Base-by-base conservation (phyloP, 352 stramenopile genomes). In the Globisporangium mamillatum region DNA sequence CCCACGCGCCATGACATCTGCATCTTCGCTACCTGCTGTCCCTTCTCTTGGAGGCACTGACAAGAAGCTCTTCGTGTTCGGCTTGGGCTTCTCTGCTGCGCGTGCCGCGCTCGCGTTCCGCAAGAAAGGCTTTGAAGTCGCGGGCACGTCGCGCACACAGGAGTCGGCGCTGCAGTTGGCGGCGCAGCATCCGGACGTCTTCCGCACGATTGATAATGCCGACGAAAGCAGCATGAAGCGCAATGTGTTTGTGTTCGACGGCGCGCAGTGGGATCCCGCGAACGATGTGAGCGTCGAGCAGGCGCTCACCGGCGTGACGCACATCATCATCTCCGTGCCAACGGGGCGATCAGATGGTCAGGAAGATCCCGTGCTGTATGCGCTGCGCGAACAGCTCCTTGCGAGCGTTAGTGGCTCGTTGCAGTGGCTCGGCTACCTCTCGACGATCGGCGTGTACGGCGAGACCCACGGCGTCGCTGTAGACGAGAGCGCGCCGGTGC, bases 361-460 rank as follows among this genome's bases (percentile, higher is more conserved):
- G 41, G 79, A 82, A 25, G 91, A 97, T 70, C 85, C 87, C 0
- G 90, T 97, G 55, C 70, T 97, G 0, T 75, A 77, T 36, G 76
- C 71, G 29, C 53, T 94, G 4, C 64, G 76, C 22, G 67, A 80
- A 7, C 48, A 67, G 6, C 70, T 95, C 8, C 18, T 93, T 32
- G 64, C 60, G 29, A 73, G 63, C 5, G 77, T 82, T 7, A 68
- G 76, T 36, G 58, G 71, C 46, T 88, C 77, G 60, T 69, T 96
- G n/a, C 66, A 80, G 29, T 98, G 92, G 92, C 71, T 96, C 55
- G 93, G 77, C 14, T 98, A 98, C 71, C 73, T 97, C 53, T 98
- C 93, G 36, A 97, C 91, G 27, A 97, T 96, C 62, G 88, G 89
- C n/a, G 93, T 98, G n/a, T 98, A 98, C 69, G 93, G 93, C 16